These are phyloP conservation scores for Berberis thunbergii DNA, from an alignment of 164 flowering plant species.

Conservation along the genomic window DNA sequence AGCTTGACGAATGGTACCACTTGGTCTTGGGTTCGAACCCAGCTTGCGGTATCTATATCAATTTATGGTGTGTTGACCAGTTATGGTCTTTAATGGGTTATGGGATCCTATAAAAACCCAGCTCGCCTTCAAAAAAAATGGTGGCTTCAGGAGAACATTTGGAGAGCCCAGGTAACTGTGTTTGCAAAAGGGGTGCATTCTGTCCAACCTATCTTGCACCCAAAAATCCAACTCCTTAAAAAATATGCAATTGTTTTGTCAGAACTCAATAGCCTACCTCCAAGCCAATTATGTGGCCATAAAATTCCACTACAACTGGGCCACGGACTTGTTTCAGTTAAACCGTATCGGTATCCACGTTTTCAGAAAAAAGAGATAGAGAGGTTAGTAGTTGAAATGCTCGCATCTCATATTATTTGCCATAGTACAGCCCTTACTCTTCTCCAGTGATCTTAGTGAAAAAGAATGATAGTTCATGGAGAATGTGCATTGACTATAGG, in stretches of 20 bases:
- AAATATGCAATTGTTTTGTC: neutral
- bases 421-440: neutral
- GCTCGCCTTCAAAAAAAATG: no score
- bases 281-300: neutral
- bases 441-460: neutral
- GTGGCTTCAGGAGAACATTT: neutral
- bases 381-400: neutral
- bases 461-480: slow-evolving; percentile 1
- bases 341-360: neutral
- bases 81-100: no score
- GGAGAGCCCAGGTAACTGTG: neutral
- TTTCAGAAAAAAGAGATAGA: slow-evolving; percentile 1
- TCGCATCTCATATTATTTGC: neutral
- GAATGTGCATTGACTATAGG: slow-evolving; percentile 1
- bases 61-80: no score
- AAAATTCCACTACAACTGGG: neutral
- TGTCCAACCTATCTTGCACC: neutral
- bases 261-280: neutral
- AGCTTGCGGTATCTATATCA: no score
- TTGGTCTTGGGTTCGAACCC: no score
- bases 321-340: neutral
- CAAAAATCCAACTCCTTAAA: neutral
- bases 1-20: no score
- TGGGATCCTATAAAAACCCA: no score
- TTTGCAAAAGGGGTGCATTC: neutral